A percentile compares a stretch with the other conserved stretches of the same genome.
phyloP scores from a whole-genome alignment of 768 basidiomycete genomes.

The Serpula lacrymans region DNA sequence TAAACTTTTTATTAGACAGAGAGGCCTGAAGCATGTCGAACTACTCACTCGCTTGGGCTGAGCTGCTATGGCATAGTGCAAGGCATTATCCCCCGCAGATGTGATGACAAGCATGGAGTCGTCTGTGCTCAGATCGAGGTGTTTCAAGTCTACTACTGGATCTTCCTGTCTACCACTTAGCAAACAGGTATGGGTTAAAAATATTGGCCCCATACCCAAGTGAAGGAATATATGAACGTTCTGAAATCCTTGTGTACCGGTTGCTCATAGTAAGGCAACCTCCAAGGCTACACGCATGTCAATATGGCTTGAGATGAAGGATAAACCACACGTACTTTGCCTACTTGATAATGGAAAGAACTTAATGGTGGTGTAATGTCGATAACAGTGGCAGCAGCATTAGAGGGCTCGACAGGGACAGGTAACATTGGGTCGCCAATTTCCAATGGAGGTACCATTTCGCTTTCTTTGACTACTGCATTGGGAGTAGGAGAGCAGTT shows the following conservation, averaged over 20 bases:
- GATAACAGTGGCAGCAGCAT: slow-evolving; percentile 32
- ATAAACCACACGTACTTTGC: slow-evolving; percentile 37
- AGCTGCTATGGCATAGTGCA: slow-evolving; percentile 74
- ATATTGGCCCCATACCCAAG: slow-evolving; percentile 39
- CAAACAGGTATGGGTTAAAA: neutral
- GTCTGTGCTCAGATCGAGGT: slow-evolving; percentile 51
- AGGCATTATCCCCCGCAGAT: slow-evolving; percentile 74
- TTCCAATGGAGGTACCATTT: slow-evolving; percentile 38
- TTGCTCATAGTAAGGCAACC: slow-evolving; percentile 68
- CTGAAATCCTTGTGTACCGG: slow-evolving; percentile 65
- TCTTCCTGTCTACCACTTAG: slow-evolving; percentile 49
- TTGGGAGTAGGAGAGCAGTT: slow-evolving; percentile 42
- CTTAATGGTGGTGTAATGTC: slow-evolving; percentile 53
- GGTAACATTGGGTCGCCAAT: slow-evolving; percentile 37
- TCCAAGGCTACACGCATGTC: slow-evolving; percentile 44
- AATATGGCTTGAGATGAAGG: no score
- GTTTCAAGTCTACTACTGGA: slow-evolving; percentile 67
- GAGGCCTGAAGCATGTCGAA: neutral
- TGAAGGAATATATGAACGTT: slow-evolving; percentile 63
- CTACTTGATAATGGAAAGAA: slow-evolving; percentile 60
- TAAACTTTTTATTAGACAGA: slow-evolving; percentile 12
- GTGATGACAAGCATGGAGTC: slow-evolving; percentile 76
- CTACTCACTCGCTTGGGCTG: slow-evolving; percentile 46
- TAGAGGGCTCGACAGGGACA: slow-evolving; percentile 19
- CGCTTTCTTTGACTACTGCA: slow-evolving; percentile 31